Conservation (phyloP, 129 eudicot species). For the Gnaphalium uliginosum region DNA sequence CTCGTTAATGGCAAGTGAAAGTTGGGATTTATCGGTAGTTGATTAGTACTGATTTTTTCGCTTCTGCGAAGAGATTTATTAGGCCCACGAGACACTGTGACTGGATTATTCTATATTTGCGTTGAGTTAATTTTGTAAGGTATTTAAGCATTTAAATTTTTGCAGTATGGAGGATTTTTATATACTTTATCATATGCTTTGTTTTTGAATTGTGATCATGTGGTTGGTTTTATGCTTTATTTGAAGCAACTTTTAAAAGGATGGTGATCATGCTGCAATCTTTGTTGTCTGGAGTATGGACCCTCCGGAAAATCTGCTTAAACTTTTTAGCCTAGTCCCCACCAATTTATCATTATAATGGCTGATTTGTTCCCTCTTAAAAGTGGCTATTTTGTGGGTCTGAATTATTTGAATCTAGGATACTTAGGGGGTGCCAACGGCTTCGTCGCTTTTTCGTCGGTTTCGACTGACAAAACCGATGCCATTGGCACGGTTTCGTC, state of each 20-base stretch:
- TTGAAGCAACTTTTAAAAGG: not conserved
- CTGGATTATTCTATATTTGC: slow-evolving; percentile 7
- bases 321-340: slow-evolving; percentile 22
- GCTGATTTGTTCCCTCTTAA: not conserved
- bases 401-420: not conserved
- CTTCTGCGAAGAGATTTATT: slow-evolving; percentile 21
- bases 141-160: slow-evolving; percentile 27
- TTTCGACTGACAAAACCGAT: no score
- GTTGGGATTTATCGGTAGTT: slow-evolving; percentile 16
- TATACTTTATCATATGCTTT: slow-evolving; percentile 8
- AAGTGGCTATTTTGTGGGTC: not conserved
- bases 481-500: no score
- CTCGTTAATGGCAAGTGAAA: slow-evolving; percentile 35
- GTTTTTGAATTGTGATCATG: slow-evolving; percentile 8
- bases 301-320: not conserved
- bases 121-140: slow-evolving; percentile 18
- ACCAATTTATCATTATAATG: slow-evolving; percentile 14
- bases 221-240: slow-evolving; percentile 9
- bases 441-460: no score
- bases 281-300: slow-evolving; percentile 17
- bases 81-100: slow-evolving; percentile 4
- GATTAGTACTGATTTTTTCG: slow-evolving; percentile 22
- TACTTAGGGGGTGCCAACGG: no score
- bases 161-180: slow-evolving; percentile 12
- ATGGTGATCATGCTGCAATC: slow-evolving; percentile 16